Evolutionary conservation across 352 stramenopile species (phyloP), one percentile per base, ranked within the genome.

Genomic region (Pilasporangium apinafurcum): DNA sequence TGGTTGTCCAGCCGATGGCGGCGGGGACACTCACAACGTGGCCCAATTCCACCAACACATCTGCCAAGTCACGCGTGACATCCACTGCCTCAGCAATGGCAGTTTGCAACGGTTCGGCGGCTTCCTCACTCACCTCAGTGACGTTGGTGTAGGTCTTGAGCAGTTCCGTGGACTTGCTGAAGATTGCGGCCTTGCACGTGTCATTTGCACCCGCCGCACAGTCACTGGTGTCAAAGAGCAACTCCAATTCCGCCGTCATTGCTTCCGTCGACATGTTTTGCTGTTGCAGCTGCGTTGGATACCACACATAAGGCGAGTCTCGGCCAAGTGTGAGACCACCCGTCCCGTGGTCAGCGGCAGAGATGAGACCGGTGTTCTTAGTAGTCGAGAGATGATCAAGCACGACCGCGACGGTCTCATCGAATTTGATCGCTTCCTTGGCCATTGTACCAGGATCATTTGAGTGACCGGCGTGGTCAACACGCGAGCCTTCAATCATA

Each of bases 401-500:
- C 31, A 86, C 70, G 8, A 83, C 62, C 20, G 59, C 70, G n/a
- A 86, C 67, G 10, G 74, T 54, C 55, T 86, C 68, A 37, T 86
- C 74, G 44, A 86, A 86, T 14, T 60, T 64, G 35, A 86, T 83
- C 7, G 74, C 74, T 34, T 86, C 74, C 44, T 68, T 70, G 25
- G 68, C 74, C 68, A 83, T 83, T 8, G 74, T 74, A 21, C 74
- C 74, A 7, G 74, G 65, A 44, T 86, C 74, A 40, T 86, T 83
- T 14, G 65, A 75, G 57, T 86, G 74, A 6, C 68, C 69, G 1
- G 74, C 74, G 48, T 83, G 70, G 44, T 86, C 74, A 4, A 86
- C 65, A 27, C 74, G 70, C n/a, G 74, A 86, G 7, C 74, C 69
- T 46, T 86, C 74, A 17, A 86, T 83, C 69, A 86, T 80, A 30